Conservation (phyloP, 345 rosid species). For the Luvunga scandens region DNA sequence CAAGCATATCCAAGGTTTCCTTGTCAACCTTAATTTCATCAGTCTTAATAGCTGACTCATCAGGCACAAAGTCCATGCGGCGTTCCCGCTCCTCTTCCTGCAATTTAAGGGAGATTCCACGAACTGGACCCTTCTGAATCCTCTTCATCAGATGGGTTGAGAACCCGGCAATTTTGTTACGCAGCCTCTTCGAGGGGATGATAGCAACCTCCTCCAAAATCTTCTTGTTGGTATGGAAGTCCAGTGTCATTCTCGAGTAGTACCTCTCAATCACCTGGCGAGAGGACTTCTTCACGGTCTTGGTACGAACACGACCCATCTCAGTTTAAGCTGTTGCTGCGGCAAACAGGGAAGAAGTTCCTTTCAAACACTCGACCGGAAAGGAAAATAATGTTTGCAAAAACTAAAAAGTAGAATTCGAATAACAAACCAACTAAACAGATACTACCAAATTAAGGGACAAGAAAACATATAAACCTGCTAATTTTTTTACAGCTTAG, state of each 20-base stretch:
- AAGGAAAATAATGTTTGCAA: not conserved
- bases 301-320: slow-evolving; percentile 90
- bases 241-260: slow-evolving; percentile 82
- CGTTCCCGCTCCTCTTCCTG: slow-evolving; percentile 92
- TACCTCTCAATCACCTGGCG: slow-evolving; percentile 86
- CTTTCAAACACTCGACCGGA: too few species aligned
- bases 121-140: slow-evolving; percentile 84
- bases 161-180: slow-evolving; percentile 92
- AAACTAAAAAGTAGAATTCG: too few species aligned
- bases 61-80: slow-evolving; percentile 91
- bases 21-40: slow-evolving; percentile 66
- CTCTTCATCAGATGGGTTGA: slow-evolving; percentile 79
- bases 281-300: slow-evolving; percentile 91
- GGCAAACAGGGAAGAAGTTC: not conserved
- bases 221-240: slow-evolving; percentile 89
- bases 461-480: not conserved
- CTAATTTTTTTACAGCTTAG: not conserved
- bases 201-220: slow-evolving; percentile 82
- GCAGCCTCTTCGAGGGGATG: slow-evolving; percentile 80
- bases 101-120: slow-evolving; percentile 81
- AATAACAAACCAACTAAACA: too few species aligned
- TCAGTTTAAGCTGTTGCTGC: slow-evolving; percentile 2
- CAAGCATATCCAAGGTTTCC: slow-evolving; percentile 75
- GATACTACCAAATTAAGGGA: not conserved
- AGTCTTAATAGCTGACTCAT: slow-evolving; percentile 66